Evolutionary conservation across 2,329 filamentous ascomycete genomes (phyloP).

Genomic region (Sphaerulina vaccinii): DNA sequence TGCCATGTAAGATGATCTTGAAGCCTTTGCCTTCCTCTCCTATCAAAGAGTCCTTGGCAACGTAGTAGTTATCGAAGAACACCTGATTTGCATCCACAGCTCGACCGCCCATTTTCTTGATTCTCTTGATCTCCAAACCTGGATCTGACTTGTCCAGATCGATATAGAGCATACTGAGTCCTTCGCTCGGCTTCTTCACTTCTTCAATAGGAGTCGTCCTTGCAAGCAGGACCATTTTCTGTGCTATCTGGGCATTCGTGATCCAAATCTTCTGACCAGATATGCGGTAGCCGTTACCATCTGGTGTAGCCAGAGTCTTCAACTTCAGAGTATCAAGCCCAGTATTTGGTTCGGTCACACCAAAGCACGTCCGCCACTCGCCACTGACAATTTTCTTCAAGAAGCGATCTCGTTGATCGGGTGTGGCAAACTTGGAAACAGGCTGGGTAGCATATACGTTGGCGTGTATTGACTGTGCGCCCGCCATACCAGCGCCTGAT

Average conservation of each 20-base stretch:
- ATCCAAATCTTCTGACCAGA: slow-evolving; percentile 89
- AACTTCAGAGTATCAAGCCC: slow-evolving; percentile 75
- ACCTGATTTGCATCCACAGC: slow-evolving; percentile 84
- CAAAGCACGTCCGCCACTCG: slow-evolving; percentile 72
- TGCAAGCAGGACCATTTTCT: slow-evolving; percentile 79
- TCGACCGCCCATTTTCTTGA: slow-evolving; percentile 82
- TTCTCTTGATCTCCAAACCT: slow-evolving; percentile 65
- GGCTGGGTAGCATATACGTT: slow-evolving; percentile 74
- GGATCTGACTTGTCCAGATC: slow-evolving; percentile 61
- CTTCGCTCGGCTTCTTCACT: slow-evolving; percentile 68
- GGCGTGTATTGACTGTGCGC: slow-evolving; percentile 58
- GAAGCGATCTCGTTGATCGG: slow-evolving; percentile 61
- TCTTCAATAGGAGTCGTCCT: slow-evolving; percentile 70
- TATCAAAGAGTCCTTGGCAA: slow-evolving; percentile 64
- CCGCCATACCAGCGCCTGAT: slow-evolving; percentile 74
- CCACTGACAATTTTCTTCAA: slow-evolving; percentile 72
- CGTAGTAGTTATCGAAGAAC: slow-evolving; percentile 76
- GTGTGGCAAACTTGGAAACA: slow-evolving; percentile 69
- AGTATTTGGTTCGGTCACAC: slow-evolving; percentile 80
- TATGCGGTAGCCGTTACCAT: slow-evolving; percentile 63
- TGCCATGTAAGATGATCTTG: slow-evolving; percentile 58
- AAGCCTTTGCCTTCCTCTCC: slow-evolving; percentile 75
- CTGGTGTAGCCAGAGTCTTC: slow-evolving; percentile 61
- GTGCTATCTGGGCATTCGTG: slow-evolving; percentile 76
- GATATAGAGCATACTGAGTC: slow-evolving; percentile 77